Evolutionary conservation across 306 rosid genomes (phyloP).

Genomic region (Quercus mongolica): DNA sequence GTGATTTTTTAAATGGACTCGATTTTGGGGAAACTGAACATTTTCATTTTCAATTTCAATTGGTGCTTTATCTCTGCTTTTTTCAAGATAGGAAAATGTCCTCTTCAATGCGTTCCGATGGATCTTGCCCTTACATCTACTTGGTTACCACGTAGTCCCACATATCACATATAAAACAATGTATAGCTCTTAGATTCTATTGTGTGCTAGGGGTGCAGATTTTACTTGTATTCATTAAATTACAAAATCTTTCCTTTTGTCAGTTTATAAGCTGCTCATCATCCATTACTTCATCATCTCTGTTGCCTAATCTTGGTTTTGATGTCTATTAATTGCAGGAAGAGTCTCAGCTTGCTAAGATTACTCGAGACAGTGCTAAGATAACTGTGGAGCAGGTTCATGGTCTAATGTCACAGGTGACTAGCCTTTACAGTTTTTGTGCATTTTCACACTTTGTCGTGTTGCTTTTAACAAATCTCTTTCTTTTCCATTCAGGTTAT

Average conservation of each 20-base stretch:
- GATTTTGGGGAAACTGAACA: not conserved
- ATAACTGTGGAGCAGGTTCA: slow-evolving; percentile 98
- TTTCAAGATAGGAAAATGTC: not conserved
- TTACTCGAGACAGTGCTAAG: slow-evolving; percentile 88
- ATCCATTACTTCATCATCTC: not conserved
- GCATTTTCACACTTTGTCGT: not conserved
- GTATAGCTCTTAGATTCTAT: too few species aligned
- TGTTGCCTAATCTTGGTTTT: not conserved
- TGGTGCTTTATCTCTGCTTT: not conserved
- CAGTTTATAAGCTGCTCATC: slow-evolving; percentile 11
- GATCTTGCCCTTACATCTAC: not conserved
- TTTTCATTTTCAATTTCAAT: not conserved
- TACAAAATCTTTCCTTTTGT: not conserved
- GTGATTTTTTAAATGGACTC: too few species aligned
- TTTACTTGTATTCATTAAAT: too few species aligned
- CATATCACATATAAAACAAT: not conserved
- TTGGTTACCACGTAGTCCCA: not conserved
- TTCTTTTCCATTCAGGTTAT: slow-evolving; percentile 57
- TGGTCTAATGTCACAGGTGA: slow-evolving; percentile 96
- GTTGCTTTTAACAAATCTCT: slow-evolving; percentile 1
- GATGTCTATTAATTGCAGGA: slow-evolving; percentile 58
- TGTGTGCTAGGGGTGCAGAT: too few species aligned
- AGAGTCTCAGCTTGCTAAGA: slow-evolving; percentile 86
- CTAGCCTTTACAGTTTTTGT: not conserved
- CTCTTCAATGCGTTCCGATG: not conserved